Conservation (phyloP, 2,329 filamentous ascomycete species). For the Endoconidiophora laricicola region DNA sequence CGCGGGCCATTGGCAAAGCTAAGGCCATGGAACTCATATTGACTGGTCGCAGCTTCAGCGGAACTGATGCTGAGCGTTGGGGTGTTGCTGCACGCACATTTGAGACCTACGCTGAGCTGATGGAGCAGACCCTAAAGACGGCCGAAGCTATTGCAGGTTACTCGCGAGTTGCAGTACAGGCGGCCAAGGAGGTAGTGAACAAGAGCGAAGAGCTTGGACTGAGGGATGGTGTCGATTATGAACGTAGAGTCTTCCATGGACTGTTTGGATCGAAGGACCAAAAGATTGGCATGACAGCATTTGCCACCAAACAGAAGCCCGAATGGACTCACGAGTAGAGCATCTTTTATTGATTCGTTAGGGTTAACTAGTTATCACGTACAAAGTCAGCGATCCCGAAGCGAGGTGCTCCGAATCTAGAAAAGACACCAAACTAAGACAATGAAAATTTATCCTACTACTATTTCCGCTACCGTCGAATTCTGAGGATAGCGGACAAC, state of each 20-base stretch:
- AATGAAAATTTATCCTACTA: too few species aligned
- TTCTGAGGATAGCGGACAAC: too few species aligned
- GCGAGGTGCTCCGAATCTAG: too few species aligned
- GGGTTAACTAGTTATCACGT: too few species aligned
- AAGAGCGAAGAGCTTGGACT: constrained; percentile 89
- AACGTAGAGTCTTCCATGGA: constrained; percentile 81
- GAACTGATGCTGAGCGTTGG: constrained; percentile 74
- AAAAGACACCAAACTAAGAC: too few species aligned
- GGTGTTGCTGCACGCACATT: constrained; percentile 76
- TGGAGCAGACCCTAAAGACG: constrained; percentile 65
- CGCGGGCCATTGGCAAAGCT: constrained; percentile 65
- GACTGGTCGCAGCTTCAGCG: constrained; percentile 70
- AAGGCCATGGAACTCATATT: constrained; percentile 85
- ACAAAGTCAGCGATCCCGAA: too few species aligned
- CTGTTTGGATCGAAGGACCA: constrained; percentile 91
- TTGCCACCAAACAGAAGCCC: constrained; percentile 85
- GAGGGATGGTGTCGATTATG: constrained; percentile 83
- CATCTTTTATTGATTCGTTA: neutral
- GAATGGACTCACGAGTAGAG: constrained; percentile 53
- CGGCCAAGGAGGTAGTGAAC: constrained; percentile 94
- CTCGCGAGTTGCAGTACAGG: constrained; percentile 73
- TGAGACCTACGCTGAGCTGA: constrained; percentile 60
- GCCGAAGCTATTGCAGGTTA: constrained; percentile 82
- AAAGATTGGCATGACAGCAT: constrained; percentile 92
- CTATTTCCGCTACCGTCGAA: too few species aligned